Conservation (phyloP, 2,329 filamentous ascomycete genomes). For the Penicillium sp. region DNA sequence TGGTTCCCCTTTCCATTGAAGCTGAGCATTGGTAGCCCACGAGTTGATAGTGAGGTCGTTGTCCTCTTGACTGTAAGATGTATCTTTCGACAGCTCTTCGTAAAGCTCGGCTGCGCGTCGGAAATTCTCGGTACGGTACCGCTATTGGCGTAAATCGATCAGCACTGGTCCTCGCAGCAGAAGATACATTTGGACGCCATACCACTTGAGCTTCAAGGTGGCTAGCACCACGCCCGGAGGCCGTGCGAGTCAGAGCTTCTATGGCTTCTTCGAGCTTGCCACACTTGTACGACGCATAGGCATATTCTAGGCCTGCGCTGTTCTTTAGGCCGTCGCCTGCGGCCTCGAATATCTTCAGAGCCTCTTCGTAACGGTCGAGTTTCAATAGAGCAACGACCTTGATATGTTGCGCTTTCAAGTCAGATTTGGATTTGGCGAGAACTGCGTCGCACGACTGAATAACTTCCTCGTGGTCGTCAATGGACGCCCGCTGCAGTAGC, state of each 20-base stretch:
- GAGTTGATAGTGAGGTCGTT: conserved; percentile 61
- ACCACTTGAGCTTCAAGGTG: conserved; percentile 62
- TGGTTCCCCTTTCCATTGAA: conserved; percentile 56
- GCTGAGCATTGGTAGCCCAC: conserved; percentile 58
- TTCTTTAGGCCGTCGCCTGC: conserved; percentile 53
- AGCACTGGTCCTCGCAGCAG: conserved; percentile 2
- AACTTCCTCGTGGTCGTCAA: conserved; percentile 61
- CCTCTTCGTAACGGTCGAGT: conserved; percentile 61
- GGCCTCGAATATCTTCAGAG: conserved; percentile 54
- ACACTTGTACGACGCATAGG: conserved; percentile 61
- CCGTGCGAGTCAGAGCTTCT: conserved; percentile 45
- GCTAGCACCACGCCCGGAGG: conserved; percentile 49
- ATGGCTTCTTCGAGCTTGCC: conserved; percentile 55
- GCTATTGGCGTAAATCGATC: conserved; percentile 20
- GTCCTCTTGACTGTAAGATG: conserved; percentile 48
- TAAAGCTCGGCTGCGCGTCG: conserved; percentile 54
- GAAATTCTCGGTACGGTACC: conserved; percentile 60
- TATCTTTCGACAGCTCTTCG: conserved; percentile 45
- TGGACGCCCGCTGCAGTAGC: conserved; percentile 55
- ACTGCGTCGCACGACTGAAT: conserved; percentile 56
- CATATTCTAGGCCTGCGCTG: conserved; percentile 56
- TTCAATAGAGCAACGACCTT: conserved; percentile 60
- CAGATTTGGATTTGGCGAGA: conserved; percentile 56
- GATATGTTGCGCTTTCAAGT: conserved; percentile 56
- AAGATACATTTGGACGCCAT: conserved; percentile 25